These are phyloP conservation scores for Elsinoe australis DNA, from an alignment of 2,329 filamentous ascomycete species.

Conservation along the genomic window DNA sequence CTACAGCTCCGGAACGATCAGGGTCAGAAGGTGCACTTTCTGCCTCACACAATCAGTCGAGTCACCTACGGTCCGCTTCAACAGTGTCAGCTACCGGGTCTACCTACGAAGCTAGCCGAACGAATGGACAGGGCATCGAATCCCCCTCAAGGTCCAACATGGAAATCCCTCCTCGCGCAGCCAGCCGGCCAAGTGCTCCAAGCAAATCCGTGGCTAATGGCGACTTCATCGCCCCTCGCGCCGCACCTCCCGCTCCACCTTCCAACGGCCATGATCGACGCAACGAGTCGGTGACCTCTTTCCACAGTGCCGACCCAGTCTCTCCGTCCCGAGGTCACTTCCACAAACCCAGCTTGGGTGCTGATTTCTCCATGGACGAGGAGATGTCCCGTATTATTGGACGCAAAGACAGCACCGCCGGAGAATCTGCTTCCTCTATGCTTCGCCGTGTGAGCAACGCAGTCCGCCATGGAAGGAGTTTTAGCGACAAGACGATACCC, in stretches of 20 bases:
- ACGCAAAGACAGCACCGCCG: slow-evolving; percentile 35
- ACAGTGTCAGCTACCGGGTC: slow-evolving; percentile 20
- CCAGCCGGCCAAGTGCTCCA: slow-evolving; percentile 38
- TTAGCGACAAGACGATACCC: slow-evolving; percentile 50
- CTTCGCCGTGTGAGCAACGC: slow-evolving; percentile 86
- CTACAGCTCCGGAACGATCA: slow-evolving; percentile 22
- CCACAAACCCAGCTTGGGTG: slow-evolving; percentile 59
- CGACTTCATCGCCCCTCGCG: slow-evolving; percentile 41
- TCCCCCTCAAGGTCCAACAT: slow-evolving; percentile 36
- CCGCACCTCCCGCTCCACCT: slow-evolving; percentile 37
- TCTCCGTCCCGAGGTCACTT: slow-evolving; percentile 25
- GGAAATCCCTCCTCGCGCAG: slow-evolving; percentile 40
- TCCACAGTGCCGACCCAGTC: slow-evolving; percentile 33
- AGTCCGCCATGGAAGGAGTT: slow-evolving; percentile 84
- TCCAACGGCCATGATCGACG: slow-evolving; percentile 20
- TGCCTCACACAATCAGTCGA: slow-evolving; percentile 18
- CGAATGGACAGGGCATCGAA: slow-evolving; percentile 30
- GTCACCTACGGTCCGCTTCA: slow-evolving; percentile 34
- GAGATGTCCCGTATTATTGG: slow-evolving; percentile 80
- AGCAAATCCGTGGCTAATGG: slow-evolving; percentile 35
- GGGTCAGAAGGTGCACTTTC: slow-evolving; percentile 2
- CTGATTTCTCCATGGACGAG: slow-evolving; percentile 89
- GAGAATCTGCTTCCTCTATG: slow-evolving; percentile 52
- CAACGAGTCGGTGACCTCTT: slow-evolving; percentile 39
- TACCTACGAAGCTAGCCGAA: slow-evolving; percentile 19